Conservation (phyloP, 2,329 filamentous ascomycete genomes). For the Microsporum audouinii region DNA sequence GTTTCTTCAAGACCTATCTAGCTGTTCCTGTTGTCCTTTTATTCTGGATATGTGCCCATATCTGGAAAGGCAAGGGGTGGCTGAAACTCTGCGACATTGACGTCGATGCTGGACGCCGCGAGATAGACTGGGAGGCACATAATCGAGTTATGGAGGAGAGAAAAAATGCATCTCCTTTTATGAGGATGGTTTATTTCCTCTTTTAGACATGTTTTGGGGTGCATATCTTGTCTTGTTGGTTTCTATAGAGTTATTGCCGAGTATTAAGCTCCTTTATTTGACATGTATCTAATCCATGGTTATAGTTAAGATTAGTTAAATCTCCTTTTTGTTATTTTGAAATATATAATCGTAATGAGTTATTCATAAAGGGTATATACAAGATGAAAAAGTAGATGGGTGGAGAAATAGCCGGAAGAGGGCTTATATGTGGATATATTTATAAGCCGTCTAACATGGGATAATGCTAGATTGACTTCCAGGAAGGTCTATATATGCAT, state of each 20-base stretch:
- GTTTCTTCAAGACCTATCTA: slow-evolving; percentile 25
- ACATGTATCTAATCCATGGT: background rate
- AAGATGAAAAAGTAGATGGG: background rate
- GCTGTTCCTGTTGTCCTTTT: slow-evolving; percentile 21
- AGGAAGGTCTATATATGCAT: background rate
- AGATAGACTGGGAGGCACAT: slow-evolving; percentile 55
- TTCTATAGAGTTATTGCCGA: background rate
- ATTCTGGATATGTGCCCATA: slow-evolving; percentile 47
- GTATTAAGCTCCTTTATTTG: background rate
- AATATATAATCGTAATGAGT: no score
- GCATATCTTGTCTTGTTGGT: background rate
- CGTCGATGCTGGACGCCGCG: slow-evolving; percentile 53
- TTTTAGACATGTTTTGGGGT: slow-evolving; percentile 3
- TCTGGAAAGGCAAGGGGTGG: slow-evolving; percentile 56
- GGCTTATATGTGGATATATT: background rate
- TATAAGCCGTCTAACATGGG: no score
- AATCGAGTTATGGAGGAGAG: slow-evolving; percentile 30
- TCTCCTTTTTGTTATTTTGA: background rate
- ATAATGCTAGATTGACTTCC: background rate
- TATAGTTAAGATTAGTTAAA: background rate
- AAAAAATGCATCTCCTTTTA: slow-evolving; percentile 8
- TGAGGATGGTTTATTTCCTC: slow-evolving; percentile 11
- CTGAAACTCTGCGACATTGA: slow-evolving; percentile 51
- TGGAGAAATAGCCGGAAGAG: background rate
- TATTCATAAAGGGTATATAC: no score